Evolutionary conservation across 148 eudicot genomes (phyloP).

Genomic region (Agrostemma githago): DNA sequence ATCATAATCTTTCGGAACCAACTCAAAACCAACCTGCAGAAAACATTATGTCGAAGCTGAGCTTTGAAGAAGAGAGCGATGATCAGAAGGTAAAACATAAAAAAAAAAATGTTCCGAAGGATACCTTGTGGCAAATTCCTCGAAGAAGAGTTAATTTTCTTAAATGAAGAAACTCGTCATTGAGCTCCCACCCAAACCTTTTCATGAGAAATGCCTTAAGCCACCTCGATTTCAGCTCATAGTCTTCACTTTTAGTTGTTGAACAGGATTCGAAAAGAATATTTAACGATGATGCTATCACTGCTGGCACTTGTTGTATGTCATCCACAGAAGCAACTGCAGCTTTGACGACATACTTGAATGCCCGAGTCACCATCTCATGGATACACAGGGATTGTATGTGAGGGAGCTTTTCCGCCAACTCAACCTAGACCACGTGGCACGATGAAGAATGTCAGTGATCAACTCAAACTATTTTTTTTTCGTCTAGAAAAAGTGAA

Average conservation of each 20-base stretch:
- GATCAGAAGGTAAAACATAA: constrained; percentile 3
- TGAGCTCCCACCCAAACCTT: constrained; percentile 75
- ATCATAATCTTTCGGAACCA: constrained; percentile 87
- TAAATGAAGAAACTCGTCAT: constrained; percentile 70
- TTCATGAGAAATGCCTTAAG: constrained; percentile 52
- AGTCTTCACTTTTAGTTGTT: constrained; percentile 34
- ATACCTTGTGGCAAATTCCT: constrained; percentile 90
- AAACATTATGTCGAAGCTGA: not conserved
- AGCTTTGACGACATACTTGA: constrained; percentile 83
- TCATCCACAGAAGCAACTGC: constrained; percentile 74
- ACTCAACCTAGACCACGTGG: constrained; percentile 57
- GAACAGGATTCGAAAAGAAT: constrained; percentile 55
- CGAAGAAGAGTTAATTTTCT: constrained; percentile 81
- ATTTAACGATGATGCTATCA: constrained; percentile 70
- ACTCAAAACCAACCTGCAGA: constrained; percentile 84
- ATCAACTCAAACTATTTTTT: no score
- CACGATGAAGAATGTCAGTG: not conserved
- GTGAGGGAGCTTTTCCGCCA: constrained; percentile 94
- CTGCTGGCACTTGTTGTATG: constrained; percentile 55
- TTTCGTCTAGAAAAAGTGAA: not conserved
- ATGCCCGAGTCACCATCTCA: constrained; percentile 98
- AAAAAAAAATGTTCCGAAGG: not conserved
- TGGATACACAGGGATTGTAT: constrained; percentile 96
- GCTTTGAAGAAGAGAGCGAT: not conserved
- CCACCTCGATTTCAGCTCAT: constrained; percentile 63